Percentiles rank a stretch among this genome's conserved stretches.
Evolutionary conservation across 2,329 filamentous ascomycete genomes (phyloP).

Genomic region (Aspergillus fumigatus): DNA sequence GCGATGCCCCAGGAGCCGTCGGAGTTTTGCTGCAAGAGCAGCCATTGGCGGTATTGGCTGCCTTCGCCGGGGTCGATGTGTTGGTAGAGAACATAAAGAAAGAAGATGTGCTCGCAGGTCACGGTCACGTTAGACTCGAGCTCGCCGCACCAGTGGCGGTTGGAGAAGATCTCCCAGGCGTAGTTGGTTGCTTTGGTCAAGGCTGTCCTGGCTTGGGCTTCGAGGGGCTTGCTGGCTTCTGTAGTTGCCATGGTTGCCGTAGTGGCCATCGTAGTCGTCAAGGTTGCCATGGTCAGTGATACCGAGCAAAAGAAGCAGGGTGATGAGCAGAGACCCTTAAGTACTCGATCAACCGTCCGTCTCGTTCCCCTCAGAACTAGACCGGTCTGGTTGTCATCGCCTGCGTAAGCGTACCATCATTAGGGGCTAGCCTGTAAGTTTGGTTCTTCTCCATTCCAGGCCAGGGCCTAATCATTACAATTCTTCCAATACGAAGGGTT

Average conservation of each 20-base stretch:
- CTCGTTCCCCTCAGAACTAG: neutral
- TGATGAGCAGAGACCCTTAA: neutral
- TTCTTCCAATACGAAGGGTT: neutral
- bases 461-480: neutral
- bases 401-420: neutral
- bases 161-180: neutral
- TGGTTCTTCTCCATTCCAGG: neutral
- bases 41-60: conserved; percentile 3
- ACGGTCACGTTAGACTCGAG: conserved; percentile 17
- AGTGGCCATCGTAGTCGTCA: neutral
- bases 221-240: neutral
- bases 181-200: neutral
- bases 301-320: neutral
- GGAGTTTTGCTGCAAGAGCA: conserved; percentile 15
- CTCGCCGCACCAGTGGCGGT: conserved; percentile 22
- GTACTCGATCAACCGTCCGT: neutral
- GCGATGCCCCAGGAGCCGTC: conserved; percentile 30
- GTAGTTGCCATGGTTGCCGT: neutral
- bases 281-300: neutral
- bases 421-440: neutral
- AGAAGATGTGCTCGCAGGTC: conserved; percentile 25
- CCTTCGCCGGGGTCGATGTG: conserved; percentile 5
- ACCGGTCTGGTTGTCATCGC: neutral
- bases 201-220: neutral
- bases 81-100: conserved; percentile 17